Evolutionary conservation across 2,329 filamentous ascomycete species (phyloP), one percentile per base, ranked within the genome.

Genomic region (Fusarium continuum): DNA sequence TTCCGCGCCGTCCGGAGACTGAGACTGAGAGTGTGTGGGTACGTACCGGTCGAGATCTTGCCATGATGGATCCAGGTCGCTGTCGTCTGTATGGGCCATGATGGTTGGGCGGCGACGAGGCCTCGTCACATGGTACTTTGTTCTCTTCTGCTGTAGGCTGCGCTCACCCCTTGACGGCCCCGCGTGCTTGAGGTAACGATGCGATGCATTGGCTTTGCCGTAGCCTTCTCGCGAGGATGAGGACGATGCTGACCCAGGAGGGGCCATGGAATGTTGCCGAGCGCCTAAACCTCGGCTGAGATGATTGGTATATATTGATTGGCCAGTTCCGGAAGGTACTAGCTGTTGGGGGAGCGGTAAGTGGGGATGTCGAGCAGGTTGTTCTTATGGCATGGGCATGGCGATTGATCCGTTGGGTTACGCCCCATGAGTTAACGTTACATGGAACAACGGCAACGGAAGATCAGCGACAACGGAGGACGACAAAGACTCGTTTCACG

Each of bases 1-100:
- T 32, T 19, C 46, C 36, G 46, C 19, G 19, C 43, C 28, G 40
- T 41, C 48, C 35, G 34, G 48, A 65, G 29, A 52, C 43, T 39
- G 35, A 53, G 28, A 45, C 16, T 32, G 54, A 52, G 19, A 63
- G 55, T 31, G 45, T 36, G 39, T 55, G 44, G 58, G 53, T 55
- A 82, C 87, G 72, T 84, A 92, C 90, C 88, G 90, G 79, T 92
- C 87, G 72, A 91, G 83, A 75, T 91, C 84, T 73, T 91, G 87
- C 90, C 90, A 92, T 82, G 87, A 80, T 81, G 83, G 83, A 79
- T 88, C 86, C 64, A 78, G 57, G 47, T 76, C 76, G 52, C 67
- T 70, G 46, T 69, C 70, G 45, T 73, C 73, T 43, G 68, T 59
- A 58, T 65, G 69, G 57, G 73, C 67, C 67, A 70, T 84, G 80